Percentiles rank a stretch among this genome's conserved stretches.
phyloP scores from a whole-genome alignment of 306 rosid species.

The Echinosophora koreensis region DNA sequence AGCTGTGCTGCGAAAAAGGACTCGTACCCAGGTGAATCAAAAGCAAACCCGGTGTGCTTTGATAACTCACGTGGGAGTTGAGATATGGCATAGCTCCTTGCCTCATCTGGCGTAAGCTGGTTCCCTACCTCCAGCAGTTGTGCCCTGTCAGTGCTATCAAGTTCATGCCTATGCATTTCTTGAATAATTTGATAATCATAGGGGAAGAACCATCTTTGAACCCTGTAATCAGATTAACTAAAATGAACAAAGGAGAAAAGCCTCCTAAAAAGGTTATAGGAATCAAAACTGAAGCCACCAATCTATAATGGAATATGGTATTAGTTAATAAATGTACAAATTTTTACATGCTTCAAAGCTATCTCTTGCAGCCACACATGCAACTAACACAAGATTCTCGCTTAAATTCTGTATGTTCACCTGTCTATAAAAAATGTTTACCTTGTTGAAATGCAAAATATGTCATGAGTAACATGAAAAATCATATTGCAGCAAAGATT shows the following conservation, averaged over 20 bases:
- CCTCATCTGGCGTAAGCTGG: slow-evolving; percentile 75
- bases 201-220: slow-evolving; percentile 96
- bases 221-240: slow-evolving; percentile 57
- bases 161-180: slow-evolving; percentile 83
- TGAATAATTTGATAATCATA: slow-evolving; percentile 93
- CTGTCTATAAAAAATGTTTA: neutral
- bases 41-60: slow-evolving; percentile 94
- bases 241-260: slow-evolving; percentile 19
- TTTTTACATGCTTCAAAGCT: neutral
- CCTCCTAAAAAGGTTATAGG: neutral
- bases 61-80: slow-evolving; percentile 84
- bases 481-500: slow-evolving; percentile 7
- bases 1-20: slow-evolving; percentile 90
- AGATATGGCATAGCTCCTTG: slow-evolving; percentile 83
- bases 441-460: neutral
- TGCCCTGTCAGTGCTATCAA: slow-evolving; percentile 65
- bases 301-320: neutral
- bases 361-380: slow-evolving; percentile 13
- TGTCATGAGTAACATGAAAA: neutral
- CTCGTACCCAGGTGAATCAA: slow-evolving; percentile 94
- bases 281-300: neutral
- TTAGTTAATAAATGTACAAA: neutral
- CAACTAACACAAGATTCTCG: slow-evolving; percentile 13
- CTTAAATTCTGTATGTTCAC: neutral
- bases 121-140: slow-evolving; percentile 69